phyloP scores from a whole-genome alignment of 2,329 filamentous ascomycete species.

The Fusarium pseudocircinatum region DNA sequence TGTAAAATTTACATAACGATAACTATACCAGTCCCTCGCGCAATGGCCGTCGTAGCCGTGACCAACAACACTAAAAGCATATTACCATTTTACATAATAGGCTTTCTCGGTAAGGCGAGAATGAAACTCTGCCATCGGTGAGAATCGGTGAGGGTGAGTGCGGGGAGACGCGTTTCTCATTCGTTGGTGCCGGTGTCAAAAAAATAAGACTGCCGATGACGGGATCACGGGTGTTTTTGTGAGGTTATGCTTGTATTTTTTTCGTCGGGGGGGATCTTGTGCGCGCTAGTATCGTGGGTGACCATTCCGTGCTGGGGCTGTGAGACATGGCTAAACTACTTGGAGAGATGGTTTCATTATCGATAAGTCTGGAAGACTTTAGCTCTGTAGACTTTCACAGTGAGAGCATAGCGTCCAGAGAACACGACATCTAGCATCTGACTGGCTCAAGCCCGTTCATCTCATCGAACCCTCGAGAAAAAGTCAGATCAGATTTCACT shows the following conservation, averaged over 20 bases:
- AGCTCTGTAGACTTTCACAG: neutral
- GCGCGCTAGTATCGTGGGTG: neutral
- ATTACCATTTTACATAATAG: neutral
- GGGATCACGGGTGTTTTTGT: neutral
- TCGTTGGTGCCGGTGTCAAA: neutral
- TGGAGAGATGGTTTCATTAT: neutral
- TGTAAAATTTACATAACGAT: conserved; percentile 6
- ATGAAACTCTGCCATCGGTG: neutral
- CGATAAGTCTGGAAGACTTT: neutral
- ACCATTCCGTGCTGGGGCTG: neutral
- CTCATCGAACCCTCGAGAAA: neutral
- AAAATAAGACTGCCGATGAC: neutral
- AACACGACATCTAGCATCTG: neutral
- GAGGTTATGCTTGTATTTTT: neutral
- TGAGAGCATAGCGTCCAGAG: neutral
- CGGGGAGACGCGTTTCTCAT: neutral
- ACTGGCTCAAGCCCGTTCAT: fast-evolving
- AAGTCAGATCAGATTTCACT: neutral
- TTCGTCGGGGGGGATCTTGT: neutral
- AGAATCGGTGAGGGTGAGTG: neutral
- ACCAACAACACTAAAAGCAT: neutral
- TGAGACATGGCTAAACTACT: neutral
- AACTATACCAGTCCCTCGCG: neutral
- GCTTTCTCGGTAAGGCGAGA: neutral
- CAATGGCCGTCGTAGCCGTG: neutral